phyloP scores from a whole-genome alignment of 73 alveolate genomes.

The Durusdinium trenchii region DNA sequence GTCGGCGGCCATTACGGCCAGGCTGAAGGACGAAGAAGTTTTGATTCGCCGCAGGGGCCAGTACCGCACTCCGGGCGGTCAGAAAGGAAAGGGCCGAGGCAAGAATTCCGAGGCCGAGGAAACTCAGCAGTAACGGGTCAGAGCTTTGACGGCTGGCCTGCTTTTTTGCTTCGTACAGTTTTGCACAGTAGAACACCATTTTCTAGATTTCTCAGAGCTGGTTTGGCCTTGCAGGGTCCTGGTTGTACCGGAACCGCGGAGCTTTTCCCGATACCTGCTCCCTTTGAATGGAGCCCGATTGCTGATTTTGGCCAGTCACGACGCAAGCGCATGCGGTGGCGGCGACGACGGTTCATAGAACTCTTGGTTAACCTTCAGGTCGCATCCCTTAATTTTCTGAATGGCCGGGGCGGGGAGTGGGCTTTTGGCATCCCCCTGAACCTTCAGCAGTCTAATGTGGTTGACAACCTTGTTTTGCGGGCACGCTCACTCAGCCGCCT shows the following conservation, averaged over 20 bases:
- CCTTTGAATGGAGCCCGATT: not conserved
- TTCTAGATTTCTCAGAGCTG: not conserved
- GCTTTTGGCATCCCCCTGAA: not conserved
- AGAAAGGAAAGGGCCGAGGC: not conserved
- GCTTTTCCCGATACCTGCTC: not conserved
- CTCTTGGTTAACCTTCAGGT: not conserved
- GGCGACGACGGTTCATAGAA: not conserved
- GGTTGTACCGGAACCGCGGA: not conserved
- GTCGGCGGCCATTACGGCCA: slow-evolving; percentile 28
- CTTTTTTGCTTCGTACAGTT: not conserved
- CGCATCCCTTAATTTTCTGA: not conserved
- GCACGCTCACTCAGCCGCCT: slow-evolving; percentile 49
- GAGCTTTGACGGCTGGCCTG: not conserved
- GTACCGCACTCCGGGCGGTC: not conserved
- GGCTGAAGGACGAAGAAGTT: slow-evolving; percentile 20
- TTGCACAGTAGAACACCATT: not conserved
- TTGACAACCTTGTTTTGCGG: not conserved
- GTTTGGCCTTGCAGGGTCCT: not conserved
- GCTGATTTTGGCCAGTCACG: not conserved
- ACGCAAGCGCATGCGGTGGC: not conserved
- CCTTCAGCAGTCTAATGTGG: not conserved
- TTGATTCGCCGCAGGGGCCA: not conserved
- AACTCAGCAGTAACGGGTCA: not conserved
- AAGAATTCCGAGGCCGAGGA: not conserved
- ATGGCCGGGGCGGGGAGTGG: not conserved